A percentile compares a stretch with the other conserved stretches of the same genome.
These are phyloP conservation scores for Xylaria sp. DNA, from an alignment of 2,329 filamentous ascomycete genomes.

Conservation along the genomic window DNA sequence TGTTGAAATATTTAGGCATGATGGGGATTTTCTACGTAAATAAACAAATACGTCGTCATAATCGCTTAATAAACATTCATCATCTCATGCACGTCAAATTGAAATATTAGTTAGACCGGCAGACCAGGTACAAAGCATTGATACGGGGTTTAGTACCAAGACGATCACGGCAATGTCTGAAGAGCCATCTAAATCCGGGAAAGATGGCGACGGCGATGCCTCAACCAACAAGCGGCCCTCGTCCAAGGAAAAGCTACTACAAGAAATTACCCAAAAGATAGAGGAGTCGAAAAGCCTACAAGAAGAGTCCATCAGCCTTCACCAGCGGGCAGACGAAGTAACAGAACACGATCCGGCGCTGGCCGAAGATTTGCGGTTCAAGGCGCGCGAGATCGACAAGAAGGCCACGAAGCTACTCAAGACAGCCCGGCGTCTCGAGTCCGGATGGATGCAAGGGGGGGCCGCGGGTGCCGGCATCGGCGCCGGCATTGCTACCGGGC, in stretches of 20 bases:
- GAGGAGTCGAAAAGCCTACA: constrained; percentile 49
- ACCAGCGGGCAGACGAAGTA: constrained; percentile 46
- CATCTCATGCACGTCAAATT: background rate
- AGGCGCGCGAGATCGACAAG: constrained; percentile 48
- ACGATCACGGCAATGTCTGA: constrained; percentile 18
- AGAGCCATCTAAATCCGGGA: constrained; percentile 18
- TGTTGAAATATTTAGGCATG: constrained; percentile 7
- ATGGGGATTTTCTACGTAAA: background rate
- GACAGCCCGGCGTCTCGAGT: constrained; percentile 49
- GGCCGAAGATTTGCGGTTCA: constrained; percentile 46
- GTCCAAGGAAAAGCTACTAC: constrained; percentile 49
- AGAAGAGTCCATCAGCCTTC: constrained; percentile 45
- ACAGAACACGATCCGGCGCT: constrained; percentile 41
- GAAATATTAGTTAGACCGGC: background rate
- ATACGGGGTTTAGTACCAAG: background rate
- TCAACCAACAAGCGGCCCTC: constrained; percentile 39
- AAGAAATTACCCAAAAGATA: constrained; percentile 48
- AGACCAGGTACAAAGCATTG: background rate
- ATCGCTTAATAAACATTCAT: background rate
- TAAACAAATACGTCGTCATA: constrained; percentile 20
- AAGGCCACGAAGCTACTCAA: constrained; percentile 49
- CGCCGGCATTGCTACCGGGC: constrained; percentile 49
- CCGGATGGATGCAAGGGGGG: constrained; percentile 50
- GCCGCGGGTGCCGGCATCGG: constrained; percentile 50
- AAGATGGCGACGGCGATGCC: constrained; percentile 26